Percentiles rank a stretch among this genome's conserved stretches.
Evolutionary conservation across 345 rosid genomes (phyloP).

Genomic region (Combretum micranthum): DNA sequence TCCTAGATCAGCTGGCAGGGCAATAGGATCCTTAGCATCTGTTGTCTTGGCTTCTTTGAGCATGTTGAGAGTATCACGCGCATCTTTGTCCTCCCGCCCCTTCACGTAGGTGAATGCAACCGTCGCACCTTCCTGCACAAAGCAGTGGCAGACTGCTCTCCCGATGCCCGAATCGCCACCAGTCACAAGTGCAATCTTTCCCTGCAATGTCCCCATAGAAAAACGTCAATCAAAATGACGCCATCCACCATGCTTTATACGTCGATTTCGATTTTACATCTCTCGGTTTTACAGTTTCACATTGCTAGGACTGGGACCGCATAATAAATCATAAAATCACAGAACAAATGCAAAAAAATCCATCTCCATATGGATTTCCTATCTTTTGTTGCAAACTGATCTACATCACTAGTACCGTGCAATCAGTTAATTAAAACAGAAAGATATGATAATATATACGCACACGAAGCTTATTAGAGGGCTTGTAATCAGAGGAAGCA

Average conservation of each 20-base stretch:
- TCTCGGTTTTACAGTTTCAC: too few species aligned
- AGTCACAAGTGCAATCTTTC: constrained; percentile 62
- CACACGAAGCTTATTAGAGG: constrained; percentile 56
- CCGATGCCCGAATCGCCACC: constrained; percentile 89
- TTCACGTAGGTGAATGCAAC: constrained; percentile 73
- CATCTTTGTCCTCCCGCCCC: constrained; percentile 64
- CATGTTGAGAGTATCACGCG: constrained; percentile 40
- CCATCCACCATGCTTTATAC: too few species aligned
- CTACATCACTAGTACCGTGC: too few species aligned
- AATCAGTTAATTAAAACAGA: too few species aligned
- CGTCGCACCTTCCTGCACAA: constrained; percentile 60
- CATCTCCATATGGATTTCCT: too few species aligned
- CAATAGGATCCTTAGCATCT: constrained; percentile 49
- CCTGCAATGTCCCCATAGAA: constrained; percentile 19
- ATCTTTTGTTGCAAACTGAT: too few species aligned
- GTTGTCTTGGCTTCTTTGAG: constrained; percentile 27
- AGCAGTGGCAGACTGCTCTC: constrained; percentile 53
- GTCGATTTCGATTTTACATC: too few species aligned
- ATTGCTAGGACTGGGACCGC: too few species aligned
- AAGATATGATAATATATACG: neutral
- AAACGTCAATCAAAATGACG: neutral
- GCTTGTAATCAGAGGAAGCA: constrained; percentile 32
- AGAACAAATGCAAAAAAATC: too few species aligned
- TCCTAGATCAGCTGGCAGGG: constrained; percentile 44
- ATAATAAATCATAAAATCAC: too few species aligned